Percentiles rank a stretch among this genome's conserved stretches.
These are phyloP conservation scores for Aspergillus tubingensis DNA, from an alignment of 2,329 filamentous ascomycete genomes.

Conservation along the genomic window DNA sequence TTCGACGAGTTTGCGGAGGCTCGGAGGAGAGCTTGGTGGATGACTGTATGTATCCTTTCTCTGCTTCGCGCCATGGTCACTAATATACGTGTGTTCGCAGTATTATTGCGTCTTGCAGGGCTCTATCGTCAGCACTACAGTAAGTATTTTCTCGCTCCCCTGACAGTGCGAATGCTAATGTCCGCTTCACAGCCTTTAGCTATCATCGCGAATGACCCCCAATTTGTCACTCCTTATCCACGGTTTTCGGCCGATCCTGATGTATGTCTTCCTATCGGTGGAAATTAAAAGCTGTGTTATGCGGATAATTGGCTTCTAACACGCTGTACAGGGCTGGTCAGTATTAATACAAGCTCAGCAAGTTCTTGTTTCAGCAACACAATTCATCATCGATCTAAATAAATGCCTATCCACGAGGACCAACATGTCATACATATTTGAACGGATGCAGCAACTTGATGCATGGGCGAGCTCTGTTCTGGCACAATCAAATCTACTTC, in stretches of 20 bases:
- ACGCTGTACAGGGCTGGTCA: slow-evolving; percentile 41
- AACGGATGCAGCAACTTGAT: slow-evolving; percentile 46
- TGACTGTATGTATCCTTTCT: slow-evolving; percentile 40
- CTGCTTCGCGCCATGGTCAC: neutral
- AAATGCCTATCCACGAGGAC: slow-evolving; percentile 39
- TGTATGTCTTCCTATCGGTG: slow-evolving; percentile 28
- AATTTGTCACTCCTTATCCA: slow-evolving; percentile 47
- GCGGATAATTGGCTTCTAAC: slow-evolving; percentile 17
- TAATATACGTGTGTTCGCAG: slow-evolving; percentile 25
- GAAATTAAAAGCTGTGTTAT: neutral
- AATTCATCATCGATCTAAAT: slow-evolving; percentile 45
- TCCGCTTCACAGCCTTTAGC: slow-evolving; percentile 40
- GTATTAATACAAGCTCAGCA: slow-evolving; percentile 47
- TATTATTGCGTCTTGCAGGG: slow-evolving; percentile 49
- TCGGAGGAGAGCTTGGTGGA: slow-evolving; percentile 50
- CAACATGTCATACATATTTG: slow-evolving; percentile 41
- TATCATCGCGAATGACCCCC: slow-evolving; percentile 46
- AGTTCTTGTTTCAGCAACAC: slow-evolving; percentile 44
- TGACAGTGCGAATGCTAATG: slow-evolving; percentile 11
- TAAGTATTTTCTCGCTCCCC: slow-evolving; percentile 23
- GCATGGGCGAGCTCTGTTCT: slow-evolving; percentile 42
- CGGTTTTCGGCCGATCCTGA: slow-evolving; percentile 44
- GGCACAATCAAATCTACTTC: slow-evolving; percentile 36
- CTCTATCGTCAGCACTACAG: slow-evolving; percentile 48
- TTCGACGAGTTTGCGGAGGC: slow-evolving; percentile 44